phyloP scores from a whole-genome alignment of 495 filamentous ascomycete genomes.

The Trichoderma reesei region DNA sequence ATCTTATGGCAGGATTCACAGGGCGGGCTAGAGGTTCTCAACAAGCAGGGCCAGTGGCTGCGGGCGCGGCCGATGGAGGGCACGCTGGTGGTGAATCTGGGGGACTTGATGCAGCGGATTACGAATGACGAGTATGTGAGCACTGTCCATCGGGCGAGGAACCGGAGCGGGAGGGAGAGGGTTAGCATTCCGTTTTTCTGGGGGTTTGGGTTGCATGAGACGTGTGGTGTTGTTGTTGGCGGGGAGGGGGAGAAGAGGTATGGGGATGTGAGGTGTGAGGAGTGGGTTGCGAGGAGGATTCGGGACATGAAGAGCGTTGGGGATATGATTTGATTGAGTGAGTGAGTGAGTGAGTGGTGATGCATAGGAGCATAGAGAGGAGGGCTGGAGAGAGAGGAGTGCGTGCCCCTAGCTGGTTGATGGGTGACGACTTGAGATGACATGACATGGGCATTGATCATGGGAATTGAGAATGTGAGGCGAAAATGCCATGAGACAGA shows the following conservation, averaged over 20 bases:
- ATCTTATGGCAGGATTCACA: constrained; percentile 45
- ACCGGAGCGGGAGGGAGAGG: constrained; percentile 31
- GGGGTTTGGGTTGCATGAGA: constrained; percentile 38
- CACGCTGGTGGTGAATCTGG: constrained; percentile 58
- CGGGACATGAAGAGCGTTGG: constrained; percentile 18
- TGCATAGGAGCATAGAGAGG: too few species aligned
- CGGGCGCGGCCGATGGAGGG: constrained; percentile 44
- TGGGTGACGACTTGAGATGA: too few species aligned
- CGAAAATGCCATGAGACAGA: too few species aligned
- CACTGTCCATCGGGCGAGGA: constrained; percentile 52
- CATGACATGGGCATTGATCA: too few species aligned
- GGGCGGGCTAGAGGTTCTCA: constrained; percentile 46
- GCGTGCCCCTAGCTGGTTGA: too few species aligned
- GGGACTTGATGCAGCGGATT: constrained; percentile 54
- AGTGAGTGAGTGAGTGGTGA: too few species aligned
- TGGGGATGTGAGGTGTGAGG: constrained; percentile 46
- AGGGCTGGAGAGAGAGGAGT: too few species aligned
- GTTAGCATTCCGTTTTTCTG: constrained; percentile 56
- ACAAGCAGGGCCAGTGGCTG: constrained; percentile 45
- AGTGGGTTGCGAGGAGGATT: constrained; percentile 26
- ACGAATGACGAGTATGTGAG: constrained; percentile 52
- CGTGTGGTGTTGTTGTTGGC: constrained; percentile 39
- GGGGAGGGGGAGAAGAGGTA: constrained; percentile 42
- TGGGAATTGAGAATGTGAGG: too few species aligned
- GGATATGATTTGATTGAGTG: too few species aligned